Conservation (phyloP, 2,329 filamentous ascomycete species). For the Bipolaris gigantea region DNA sequence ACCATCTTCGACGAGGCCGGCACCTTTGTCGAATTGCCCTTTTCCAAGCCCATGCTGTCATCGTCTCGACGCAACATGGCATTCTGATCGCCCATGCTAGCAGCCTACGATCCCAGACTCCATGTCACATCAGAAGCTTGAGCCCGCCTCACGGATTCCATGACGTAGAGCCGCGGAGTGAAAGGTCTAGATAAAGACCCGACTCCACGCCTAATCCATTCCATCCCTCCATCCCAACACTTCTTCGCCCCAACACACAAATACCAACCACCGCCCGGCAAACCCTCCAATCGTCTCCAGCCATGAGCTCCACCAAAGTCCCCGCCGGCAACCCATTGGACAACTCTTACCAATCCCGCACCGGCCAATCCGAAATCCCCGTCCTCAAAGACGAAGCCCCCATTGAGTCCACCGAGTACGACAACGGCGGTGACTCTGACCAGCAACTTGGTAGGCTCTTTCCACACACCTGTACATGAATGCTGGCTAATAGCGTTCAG, state of each 20-base stretch:
- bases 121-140: conserved; percentile 1
- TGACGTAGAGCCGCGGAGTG: not conserved
- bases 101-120: not conserved
- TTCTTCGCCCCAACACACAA: not conserved
- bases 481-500: conserved; percentile 25
- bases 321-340: conserved; percentile 44
- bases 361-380: conserved; percentile 50
- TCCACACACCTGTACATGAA: not conserved
- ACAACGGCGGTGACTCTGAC: conserved; percentile 54
- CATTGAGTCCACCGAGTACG: conserved; percentile 48
- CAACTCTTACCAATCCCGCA: conserved; percentile 52
- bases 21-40: not conserved
- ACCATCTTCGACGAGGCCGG: conserved; percentile 10
- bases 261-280: not conserved
- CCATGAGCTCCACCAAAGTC: conserved; percentile 38
- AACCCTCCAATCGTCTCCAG: conserved; percentile 2
- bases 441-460: conserved; percentile 48
- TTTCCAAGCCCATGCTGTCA: conserved; percentile 28
- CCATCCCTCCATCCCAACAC: not conserved
- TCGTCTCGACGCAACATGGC: conserved; percentile 7
- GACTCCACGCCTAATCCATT: not conserved
- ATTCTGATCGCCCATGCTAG: not conserved
- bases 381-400: conserved; percentile 53
- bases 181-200: conserved; percentile 7
- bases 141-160: not conserved